Conservation (phyloP, 2,329 filamentous ascomycete genomes). For the Xylaria sp. region DNA sequence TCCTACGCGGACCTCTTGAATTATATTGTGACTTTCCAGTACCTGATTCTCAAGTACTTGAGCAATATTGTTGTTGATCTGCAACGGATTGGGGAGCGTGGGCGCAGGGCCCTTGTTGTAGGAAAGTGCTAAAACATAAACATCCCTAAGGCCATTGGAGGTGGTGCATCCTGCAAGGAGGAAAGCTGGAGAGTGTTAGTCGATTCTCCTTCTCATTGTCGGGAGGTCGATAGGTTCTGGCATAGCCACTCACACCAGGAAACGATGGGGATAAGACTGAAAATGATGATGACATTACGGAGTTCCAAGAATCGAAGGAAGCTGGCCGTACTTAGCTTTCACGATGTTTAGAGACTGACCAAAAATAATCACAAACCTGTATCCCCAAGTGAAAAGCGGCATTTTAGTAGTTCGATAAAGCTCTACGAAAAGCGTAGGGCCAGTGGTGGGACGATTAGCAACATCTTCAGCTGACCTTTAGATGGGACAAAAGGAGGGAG, state of each 20-base stretch:
- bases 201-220: neutral
- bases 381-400: no score
- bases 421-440: no score
- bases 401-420: no score
- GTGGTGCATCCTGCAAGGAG: conserved; percentile 1
- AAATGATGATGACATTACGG: neutral
- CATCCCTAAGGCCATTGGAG: conserved; percentile 1
- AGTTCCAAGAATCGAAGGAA: neutral
- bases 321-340: no score
- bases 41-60: neutral
- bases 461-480: no score
- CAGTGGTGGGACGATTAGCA: no score
- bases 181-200: neutral
- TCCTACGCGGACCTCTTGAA: neutral
- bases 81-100: neutral
- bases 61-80: neutral
- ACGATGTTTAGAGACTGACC: no score
- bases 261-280: neutral
- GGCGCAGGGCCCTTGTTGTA: neutral
- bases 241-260: conserved; percentile 2
- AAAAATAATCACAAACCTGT: no score
- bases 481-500: no score
- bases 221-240: neutral
- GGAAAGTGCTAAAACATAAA: conserved; percentile 7
- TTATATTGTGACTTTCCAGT: neutral